Percentiles rank a stretch among this genome's conserved stretches.
phyloP scores from a whole-genome alignment of 305 asterid genomes.

The Lippia alba region DNA sequence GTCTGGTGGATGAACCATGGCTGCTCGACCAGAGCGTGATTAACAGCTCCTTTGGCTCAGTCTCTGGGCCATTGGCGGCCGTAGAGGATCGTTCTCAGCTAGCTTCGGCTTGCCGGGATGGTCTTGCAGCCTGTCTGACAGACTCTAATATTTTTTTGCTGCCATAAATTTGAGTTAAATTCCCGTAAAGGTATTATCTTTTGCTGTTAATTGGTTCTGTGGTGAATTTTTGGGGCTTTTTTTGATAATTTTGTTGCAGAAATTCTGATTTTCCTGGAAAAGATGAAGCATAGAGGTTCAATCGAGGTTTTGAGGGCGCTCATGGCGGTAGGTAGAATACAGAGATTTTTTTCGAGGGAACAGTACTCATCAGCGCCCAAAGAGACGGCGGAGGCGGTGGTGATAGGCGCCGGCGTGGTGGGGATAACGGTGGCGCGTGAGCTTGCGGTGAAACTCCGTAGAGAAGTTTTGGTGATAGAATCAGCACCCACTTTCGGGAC shows the following conservation, averaged over 20 bases:
- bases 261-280: background rate
- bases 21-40: slow-evolving; percentile 37
- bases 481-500: slow-evolving; percentile 80
- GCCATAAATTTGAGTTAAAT: too few relatives aligned
- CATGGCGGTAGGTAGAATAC: slow-evolving; percentile 29
- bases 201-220: background rate
- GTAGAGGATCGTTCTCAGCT: slow-evolving; percentile 42
- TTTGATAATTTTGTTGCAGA: background rate
- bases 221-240: background rate
- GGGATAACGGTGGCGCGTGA: slow-evolving; percentile 92
- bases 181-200: background rate
- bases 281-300: slow-evolving; percentile 27
- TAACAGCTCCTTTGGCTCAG: slow-evolving; percentile 2
- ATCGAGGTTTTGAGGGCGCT: slow-evolving; percentile 33
- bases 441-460: slow-evolving; percentile 58
- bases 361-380: slow-evolving; percentile 45
- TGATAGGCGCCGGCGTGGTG: slow-evolving; percentile 88
- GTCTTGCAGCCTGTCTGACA: slow-evolving; percentile 38
- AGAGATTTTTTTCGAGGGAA: slow-evolving; percentile 25
- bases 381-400: slow-evolving; percentile 74
- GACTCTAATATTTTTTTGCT: slow-evolving; percentile 10
- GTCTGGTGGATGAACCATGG: slow-evolving; percentile 37
- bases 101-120: slow-evolving; percentile 11
- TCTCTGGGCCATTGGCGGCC: background rate
- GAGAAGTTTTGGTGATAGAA: slow-evolving; percentile 78